These are phyloP conservation scores for Flaveria sonorensis DNA, from an alignment of 129 eudicot species.

Conservation along the genomic window DNA sequence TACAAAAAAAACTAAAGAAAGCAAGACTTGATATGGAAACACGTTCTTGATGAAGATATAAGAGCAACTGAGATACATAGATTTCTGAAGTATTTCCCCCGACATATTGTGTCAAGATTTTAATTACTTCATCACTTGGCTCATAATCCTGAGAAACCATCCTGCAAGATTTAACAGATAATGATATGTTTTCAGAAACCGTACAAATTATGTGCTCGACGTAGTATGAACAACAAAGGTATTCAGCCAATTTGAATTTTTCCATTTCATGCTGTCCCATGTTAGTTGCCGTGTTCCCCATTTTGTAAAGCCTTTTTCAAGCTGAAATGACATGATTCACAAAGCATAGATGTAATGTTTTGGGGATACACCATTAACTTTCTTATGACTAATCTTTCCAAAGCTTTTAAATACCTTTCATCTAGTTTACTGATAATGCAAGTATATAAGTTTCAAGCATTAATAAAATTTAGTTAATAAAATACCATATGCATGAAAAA, in stretches of 20 bases:
- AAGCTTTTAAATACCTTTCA: constrained; percentile 10
- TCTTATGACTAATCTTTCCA: neutral
- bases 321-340: neutral
- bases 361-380: constrained; percentile 11
- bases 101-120: constrained; percentile 58
- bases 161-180: constrained; percentile 47
- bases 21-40: constrained; percentile 22
- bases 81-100: constrained; percentile 74
- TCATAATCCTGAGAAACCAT: constrained; percentile 68
- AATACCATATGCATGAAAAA: neutral
- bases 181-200: constrained; percentile 21
- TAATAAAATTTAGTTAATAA: constrained; percentile 7
- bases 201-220: constrained; percentile 1
- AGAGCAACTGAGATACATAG: constrained; percentile 44
- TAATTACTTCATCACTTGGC: constrained; percentile 61
- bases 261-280: neutral
- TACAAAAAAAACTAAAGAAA: neutral
- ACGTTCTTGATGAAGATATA: constrained; percentile 21
- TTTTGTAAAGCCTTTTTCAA: neutral
- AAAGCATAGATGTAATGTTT: constrained; percentile 7
- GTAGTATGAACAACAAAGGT: constrained; percentile 13
- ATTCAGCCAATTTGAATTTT: neutral
- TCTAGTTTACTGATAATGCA: constrained; percentile 19
- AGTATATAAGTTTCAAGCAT: neutral
- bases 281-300: neutral